Conservation (phyloP, 1,284 basidiomycete genomes). For the Pseudozyma hubeiensis region DNA sequence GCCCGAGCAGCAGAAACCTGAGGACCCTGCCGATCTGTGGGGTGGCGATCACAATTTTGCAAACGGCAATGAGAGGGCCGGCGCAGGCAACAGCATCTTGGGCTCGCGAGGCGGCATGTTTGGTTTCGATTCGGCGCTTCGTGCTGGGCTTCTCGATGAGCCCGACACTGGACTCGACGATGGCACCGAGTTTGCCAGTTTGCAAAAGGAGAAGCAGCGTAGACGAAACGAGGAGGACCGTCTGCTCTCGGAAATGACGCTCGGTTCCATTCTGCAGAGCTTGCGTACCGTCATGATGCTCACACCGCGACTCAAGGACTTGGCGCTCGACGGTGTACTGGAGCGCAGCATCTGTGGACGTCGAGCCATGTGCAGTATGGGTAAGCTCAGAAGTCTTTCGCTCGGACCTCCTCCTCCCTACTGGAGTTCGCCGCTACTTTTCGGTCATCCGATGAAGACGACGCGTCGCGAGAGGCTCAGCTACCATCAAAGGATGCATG, state of each 20-base stretch:
- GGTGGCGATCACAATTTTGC: constrained; percentile 48
- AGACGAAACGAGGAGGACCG: constrained; percentile 47
- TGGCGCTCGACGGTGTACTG: constrained; percentile 53
- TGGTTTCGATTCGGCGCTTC: constrained; percentile 45
- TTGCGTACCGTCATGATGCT: constrained; percentile 47
- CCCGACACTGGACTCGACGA: constrained; percentile 30
- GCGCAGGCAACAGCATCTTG: constrained; percentile 45
- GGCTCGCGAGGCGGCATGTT: constrained; percentile 50
- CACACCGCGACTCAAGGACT: constrained; percentile 41
- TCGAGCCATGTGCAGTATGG: constrained; percentile 47
- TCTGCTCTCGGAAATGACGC: constrained; percentile 48
- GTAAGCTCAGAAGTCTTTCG: constrained; percentile 52
- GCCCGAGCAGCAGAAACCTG: constrained; percentile 45
- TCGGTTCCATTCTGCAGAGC: constrained; percentile 47
- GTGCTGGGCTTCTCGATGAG: constrained; percentile 38
- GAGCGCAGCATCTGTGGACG: constrained; percentile 51
- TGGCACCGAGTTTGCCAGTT: constrained; percentile 33
- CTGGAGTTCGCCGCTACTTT: constrained; percentile 55
- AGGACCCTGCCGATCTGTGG: constrained; percentile 49
- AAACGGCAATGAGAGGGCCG: constrained; percentile 49
- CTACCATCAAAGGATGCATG: constrained; percentile 46
- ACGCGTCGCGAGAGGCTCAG: constrained; percentile 32
- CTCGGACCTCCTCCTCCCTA: constrained; percentile 56
- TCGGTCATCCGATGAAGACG: constrained; percentile 50
- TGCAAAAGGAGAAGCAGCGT: constrained; percentile 31